Percentiles rank a stretch among this genome's conserved stretches.
Conservation (phyloP, 805 yeast genomes). For the Saturnispora mendoncae region DNA sequence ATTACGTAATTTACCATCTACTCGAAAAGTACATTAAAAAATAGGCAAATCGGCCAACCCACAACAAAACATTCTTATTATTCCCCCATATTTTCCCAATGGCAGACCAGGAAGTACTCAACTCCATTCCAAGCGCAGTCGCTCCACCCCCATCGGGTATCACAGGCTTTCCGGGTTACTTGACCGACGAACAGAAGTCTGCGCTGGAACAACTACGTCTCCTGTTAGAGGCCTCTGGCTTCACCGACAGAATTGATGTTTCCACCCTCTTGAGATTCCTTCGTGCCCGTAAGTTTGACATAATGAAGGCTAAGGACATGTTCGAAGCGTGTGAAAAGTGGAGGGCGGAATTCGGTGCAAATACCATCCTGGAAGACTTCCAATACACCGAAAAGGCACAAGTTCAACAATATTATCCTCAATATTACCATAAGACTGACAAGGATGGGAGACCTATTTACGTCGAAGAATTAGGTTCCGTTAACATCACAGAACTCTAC, state of each 20-base stretch:
- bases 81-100: too few relatives aligned
- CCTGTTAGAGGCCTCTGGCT: conserved; percentile 55
- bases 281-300: conserved; percentile 91
- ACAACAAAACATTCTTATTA: too few relatives aligned
- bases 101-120: conserved; percentile 20
- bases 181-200: conserved; percentile 59
- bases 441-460: conserved; percentile 95
- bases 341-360: conserved; percentile 81
- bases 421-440: conserved; percentile 95
- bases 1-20: background rate
- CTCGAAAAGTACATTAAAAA: too few relatives aligned
- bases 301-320: conserved; percentile 73
- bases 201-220: conserved; percentile 51
- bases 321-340: conserved; percentile 80
- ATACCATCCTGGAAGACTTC: conserved; percentile 80
- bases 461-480: conserved; percentile 87
- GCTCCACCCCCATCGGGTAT: conserved; percentile 45
- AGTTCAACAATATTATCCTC: conserved; percentile 88
- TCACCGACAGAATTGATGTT: conserved; percentile 73
- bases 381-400: conserved; percentile 86
- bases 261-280: conserved; percentile 77
- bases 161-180: conserved; percentile 75
- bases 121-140: conserved; percentile 34
- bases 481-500: conserved; percentile 83
- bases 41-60: too few relatives aligned